Evolutionary conservation across 1,284 basidiomycete species (phyloP).

Genomic region (Earliella scabrosa): DNA sequence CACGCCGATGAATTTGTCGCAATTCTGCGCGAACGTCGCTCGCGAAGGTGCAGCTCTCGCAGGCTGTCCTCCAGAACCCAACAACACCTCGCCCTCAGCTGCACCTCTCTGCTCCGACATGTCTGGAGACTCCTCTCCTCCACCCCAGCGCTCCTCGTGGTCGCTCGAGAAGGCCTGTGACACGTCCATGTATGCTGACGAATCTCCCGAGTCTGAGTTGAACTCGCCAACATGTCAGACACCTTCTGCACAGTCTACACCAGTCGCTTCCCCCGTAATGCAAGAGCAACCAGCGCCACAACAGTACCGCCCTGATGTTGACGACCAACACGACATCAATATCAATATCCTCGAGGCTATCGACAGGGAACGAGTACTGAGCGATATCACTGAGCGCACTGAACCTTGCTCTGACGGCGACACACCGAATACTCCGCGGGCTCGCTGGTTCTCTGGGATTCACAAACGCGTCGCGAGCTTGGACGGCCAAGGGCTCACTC

Average conservation of each 20-base stretch:
- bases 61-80: too few relatives aligned
- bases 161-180: neutral
- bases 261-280: neutral
- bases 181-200: neutral
- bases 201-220: neutral
- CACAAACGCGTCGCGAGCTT: neutral
- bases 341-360: neutral
- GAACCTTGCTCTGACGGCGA: conserved; percentile 1
- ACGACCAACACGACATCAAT: neutral
- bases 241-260: neutral
- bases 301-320: neutral
- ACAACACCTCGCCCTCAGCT: too few relatives aligned
- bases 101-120: too few relatives aligned
- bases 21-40: too few relatives aligned
- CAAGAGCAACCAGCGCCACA: neutral
- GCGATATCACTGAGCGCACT: conserved; percentile 6
- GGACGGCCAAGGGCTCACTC: neutral
- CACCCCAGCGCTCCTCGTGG: neutral
- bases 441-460: conserved; percentile 2
- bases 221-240: neutral
- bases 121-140: too few relatives aligned
- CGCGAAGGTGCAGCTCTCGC: too few relatives aligned
- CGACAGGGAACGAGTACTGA: neutral
- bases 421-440: neutral
- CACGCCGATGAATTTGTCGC: too few relatives aligned